Evolutionary conservation across 2,329 filamentous ascomycete species (phyloP), one percentile per base, ranked within the genome.

Genomic region (Cladosporium sp.): DNA sequence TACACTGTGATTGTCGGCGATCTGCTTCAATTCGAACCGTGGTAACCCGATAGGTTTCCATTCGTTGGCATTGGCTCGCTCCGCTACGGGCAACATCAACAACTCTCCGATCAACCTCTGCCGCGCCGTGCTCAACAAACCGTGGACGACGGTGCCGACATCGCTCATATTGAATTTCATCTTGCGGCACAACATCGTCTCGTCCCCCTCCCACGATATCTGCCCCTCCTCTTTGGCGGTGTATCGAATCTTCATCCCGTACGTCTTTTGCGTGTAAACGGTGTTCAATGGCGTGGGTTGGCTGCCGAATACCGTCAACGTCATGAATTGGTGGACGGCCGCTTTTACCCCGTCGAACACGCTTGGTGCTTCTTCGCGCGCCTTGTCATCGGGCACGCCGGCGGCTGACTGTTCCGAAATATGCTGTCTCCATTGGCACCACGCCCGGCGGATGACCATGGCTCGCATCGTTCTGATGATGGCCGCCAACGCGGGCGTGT

Each of bases 221-320:
- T 49, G 18, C 10, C 46, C 28, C 22, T 49, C 18, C 8, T 35
- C 37, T 11, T 49, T 49, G 13, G 46, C 42, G 9, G 19, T 49
- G 32, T 49, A 49, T 22, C 46, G 10, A 9, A 49, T 49, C 37
- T 49, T 49, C 13, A 49, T 35, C n/a, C 46, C 46, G 46, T 49
- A 49, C 18, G 42, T 49, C 46, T 49, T 49, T 28, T 49, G 18
- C 8, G 37, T 42, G 18, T 49, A 16, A 5, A 49, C 42, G 11
- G 34, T 49, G 8, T 49, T 13, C 8, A 49, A 41, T 3, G 46
- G 46, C 7, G 18, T 4, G 4, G 22, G 46, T 28, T 42, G 10
- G 13, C 46, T 9, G 19, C 37, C 37, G 14, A 33, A 49, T 28
- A 32, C 46, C 13, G 37, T 49, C 13, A 49, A 41, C 13, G 46